Conservation (phyloP, 371 early-diverging fungal species). For the Mucor mucedo region DNA sequence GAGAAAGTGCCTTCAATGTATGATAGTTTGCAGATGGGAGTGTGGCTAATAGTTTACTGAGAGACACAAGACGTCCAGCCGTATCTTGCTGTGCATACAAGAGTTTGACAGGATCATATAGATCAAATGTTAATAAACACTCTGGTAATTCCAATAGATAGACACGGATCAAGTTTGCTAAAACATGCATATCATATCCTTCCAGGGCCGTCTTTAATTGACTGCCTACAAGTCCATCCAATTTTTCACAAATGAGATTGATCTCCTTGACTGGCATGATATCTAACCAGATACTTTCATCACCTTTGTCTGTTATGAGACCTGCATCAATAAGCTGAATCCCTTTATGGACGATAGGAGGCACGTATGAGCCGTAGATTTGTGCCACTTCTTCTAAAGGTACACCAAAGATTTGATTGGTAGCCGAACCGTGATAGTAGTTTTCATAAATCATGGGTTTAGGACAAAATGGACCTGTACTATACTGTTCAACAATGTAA, state of each 20-base stretch:
- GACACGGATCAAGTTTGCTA: constrained; percentile 67
- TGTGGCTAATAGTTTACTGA: constrained; percentile 60
- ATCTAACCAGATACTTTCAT: constrained; percentile 60
- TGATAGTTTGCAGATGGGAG: constrained; percentile 59
- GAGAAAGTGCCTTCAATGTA: constrained; percentile 53
- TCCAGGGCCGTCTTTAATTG: constrained; percentile 56
- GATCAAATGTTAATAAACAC: constrained; percentile 70
- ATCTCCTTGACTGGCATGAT: constrained; percentile 39
- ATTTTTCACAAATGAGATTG: constrained; percentile 62
- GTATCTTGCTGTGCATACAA: constrained; percentile 51
- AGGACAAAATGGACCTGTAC: constrained; percentile 73
- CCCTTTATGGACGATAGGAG: constrained; percentile 63
- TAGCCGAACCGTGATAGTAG: constrained; percentile 64
- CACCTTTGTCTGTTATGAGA: constrained; percentile 12
- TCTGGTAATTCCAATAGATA: constrained; percentile 78
- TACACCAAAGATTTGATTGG: constrained; percentile 77
- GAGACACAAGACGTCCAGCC: constrained; percentile 44
- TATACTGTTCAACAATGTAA: constrained; percentile 75
- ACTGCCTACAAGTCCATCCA: constrained; percentile 53
- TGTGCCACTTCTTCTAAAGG: constrained; percentile 69
- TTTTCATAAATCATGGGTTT: constrained; percentile 72
- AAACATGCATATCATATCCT: constrained; percentile 54
- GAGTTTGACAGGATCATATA: constrained; percentile 73
- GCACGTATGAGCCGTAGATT: constrained; percentile 59
- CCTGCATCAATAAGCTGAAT: constrained; percentile 42